Conservation (phyloP, 2,329 filamentous ascomycete species). For the Ophiostoma novo-ulmi region DNA sequence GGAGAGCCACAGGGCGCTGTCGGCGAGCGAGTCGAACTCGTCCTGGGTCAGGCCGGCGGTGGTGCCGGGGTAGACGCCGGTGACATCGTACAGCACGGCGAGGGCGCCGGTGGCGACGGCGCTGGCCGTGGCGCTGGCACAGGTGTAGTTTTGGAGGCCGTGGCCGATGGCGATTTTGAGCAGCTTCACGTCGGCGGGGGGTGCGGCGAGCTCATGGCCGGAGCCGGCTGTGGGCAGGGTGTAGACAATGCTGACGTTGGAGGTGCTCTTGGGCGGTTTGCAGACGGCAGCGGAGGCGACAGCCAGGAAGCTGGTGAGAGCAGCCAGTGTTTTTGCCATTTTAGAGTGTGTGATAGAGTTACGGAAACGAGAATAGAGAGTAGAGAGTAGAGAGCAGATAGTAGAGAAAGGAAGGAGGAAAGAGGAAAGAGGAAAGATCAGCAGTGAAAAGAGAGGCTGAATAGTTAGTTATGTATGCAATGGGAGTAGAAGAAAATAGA, state of each 20-base stretch:
- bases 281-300: background rate
- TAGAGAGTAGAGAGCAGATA: background rate
- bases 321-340: background rate
- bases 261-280: background rate
- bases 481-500: background rate
- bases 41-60: conserved; percentile 35
- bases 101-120: conserved; percentile 47
- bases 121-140: conserved; percentile 37
- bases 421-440: background rate
- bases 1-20: conserved; percentile 38
- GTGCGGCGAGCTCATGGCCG: conserved; percentile 40
- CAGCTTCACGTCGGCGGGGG: conserved; percentile 39
- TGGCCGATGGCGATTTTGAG: conserved; percentile 57
- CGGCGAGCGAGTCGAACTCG: conserved; percentile 41
- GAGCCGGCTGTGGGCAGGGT: background rate
- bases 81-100: conserved; percentile 56
- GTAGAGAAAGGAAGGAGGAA: background rate
- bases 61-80: conserved; percentile 46
- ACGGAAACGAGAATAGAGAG: background rate
- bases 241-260: conserved; percentile 4
- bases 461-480: background rate
- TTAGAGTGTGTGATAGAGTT: background rate
- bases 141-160: conserved; percentile 67
- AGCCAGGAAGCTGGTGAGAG: background rate
- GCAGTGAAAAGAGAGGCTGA: background rate